Base-by-base conservation (phyloP, 305 asterid genomes). In the Fraxinus xanthoxyloides region DNA sequence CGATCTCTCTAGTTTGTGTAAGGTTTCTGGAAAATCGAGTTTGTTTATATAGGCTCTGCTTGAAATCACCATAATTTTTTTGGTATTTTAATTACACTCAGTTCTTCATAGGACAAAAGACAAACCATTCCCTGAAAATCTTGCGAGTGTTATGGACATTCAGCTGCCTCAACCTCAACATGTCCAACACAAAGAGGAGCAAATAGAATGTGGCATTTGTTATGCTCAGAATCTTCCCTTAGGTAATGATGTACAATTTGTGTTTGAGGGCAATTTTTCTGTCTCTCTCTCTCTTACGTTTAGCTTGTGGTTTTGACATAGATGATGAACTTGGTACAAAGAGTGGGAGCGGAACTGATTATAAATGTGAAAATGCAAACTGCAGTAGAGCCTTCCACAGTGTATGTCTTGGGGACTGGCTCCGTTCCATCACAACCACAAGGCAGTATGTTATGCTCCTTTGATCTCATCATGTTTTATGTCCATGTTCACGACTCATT, bases 331-430 rank as follows among this genome's bases (percentile, higher is more conserved):
- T 93, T 82, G 97, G 98, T 21, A 82, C 87, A 7, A 88, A 83
- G 83, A 94, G 98, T 77, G 98, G 98, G 80, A 84, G 92, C 83
- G 88, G 88, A 81, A 91, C 95, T 40, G 95, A 94, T 88, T 88
- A 86, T 80, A 88, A 88, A 48, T 94, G 98, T 82, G 97, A 93
- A 83, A 94, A 90, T 77, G 88, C 84, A 81, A 89, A 85, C 89
- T 94, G 98, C 89, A 86, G 84, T 43, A 92, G 89, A 74, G 93
- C 87, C 32, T 94, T 94, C 86, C 98, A 94, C 82, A 89, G 89
- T 84, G 82, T 94, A 79, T 94, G 98, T 84, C 94, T 94, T 46
- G 91, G 78, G n/a, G 97, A 94, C 84, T 94, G 98, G 98, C 91
- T 94, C 70, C 88, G 92, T 63, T 92, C 97, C 38, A 92, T 94